Conservation (phyloP, 2,329 filamentous ascomycete species). For the Didymosphaeria variabile region DNA sequence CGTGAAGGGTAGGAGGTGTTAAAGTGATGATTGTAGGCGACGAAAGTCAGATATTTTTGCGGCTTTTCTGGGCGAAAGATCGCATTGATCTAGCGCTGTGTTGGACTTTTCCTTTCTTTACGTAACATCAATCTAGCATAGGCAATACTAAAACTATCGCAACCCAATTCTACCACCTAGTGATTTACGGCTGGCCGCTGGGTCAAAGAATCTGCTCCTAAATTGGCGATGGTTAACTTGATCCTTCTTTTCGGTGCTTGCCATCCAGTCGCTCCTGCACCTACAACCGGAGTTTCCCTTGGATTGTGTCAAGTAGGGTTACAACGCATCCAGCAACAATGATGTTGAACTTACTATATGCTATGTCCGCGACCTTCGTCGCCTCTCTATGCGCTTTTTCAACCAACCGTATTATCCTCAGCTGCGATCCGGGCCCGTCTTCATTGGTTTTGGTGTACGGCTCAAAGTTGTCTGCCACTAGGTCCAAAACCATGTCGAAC, state of each 20-base stretch:
- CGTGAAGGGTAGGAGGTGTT: background rate
- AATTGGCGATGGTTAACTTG: background rate
- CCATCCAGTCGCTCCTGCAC: background rate
- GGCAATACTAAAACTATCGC: no score
- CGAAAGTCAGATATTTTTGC: background rate
- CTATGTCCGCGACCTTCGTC: background rate
- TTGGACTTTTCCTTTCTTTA: background rate
- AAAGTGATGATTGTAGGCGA: background rate
- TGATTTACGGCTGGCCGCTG: background rate
- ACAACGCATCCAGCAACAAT: background rate
- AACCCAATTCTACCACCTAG: background rate
- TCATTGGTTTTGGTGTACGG: background rate
- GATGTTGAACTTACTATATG: background rate
- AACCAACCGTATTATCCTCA: conserved; percentile 6
- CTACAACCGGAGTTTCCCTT: background rate
- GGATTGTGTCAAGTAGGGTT: background rate
- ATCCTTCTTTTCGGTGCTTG: background rate
- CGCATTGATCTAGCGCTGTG: background rate
- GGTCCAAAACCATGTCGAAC: conserved; percentile 16
- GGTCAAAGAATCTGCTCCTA: no score
- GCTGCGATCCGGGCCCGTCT: conserved; percentile 12
- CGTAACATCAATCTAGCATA: no score
- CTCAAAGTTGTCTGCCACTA: conserved; percentile 1
- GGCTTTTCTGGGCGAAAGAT: background rate
- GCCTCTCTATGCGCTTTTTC: background rate